Base-by-base conservation (phyloP, 2,329 filamentous ascomycete species). In the Aspergillus sojae region DNA sequence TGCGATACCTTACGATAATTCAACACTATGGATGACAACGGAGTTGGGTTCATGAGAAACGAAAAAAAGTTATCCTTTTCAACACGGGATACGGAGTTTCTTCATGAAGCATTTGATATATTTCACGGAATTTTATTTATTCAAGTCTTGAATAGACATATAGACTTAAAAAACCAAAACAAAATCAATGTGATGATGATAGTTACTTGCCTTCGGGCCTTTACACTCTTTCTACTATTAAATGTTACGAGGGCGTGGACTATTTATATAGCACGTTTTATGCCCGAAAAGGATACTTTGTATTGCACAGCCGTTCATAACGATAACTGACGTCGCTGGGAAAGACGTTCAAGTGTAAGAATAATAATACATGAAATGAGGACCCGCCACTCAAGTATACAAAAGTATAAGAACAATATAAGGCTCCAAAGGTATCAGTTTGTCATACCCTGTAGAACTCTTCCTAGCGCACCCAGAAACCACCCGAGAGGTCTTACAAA, bases 401-500 rank as follows among this genome's bases (percentile, higher is more conserved):
- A 59, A 43, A n/a, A 50, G 26, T 41, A 53, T 9, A 57, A 60
- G 57, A 23, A 46, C 43, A 28, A 60, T 14, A n/a, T 16, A 21
- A 41, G 9, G 48, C 45, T 41, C 19, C 9, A 26, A 30, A 21
- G 53, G 43, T 7, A 19, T 21, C 45, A 48, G 45, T 5, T 48
- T 23, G 45, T 19, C 45, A 63, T 12, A n/a, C 54, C 39, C 19
- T 73, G 64, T 26, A 77, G 50, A 41, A 68, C 69, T 59, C 68
- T 71, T 16, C 71, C 72, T 39, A 77, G 52, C 39, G 67, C 63
- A 16, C 72, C 68, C 55, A 77, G 67, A 9, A 71, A 58, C 72
- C 74, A 77, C 0, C 70, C 71, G 67, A 78, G 73, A 1, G 77
- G 77, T 46, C 64, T 72, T 2, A 69, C 67, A 58, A 78, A 68